Evolutionary conservation across 352 stramenopile genomes (phyloP).

Genomic region (Lagenidium giganteum): DNA sequence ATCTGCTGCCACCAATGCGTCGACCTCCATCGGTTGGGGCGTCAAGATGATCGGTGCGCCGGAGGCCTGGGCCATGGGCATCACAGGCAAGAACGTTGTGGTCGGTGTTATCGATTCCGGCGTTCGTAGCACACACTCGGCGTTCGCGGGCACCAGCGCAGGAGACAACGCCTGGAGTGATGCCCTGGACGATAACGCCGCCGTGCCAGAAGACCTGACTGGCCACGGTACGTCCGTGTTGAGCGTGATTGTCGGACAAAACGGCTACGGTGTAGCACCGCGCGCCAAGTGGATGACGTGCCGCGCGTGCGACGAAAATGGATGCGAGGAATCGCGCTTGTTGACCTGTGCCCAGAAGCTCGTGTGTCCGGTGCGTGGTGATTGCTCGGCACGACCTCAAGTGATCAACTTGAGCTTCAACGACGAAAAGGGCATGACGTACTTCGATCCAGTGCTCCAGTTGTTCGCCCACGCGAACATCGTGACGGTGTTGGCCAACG

Average conservation of each 20-base stretch:
- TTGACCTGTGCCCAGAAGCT: slow-evolving; percentile 21
- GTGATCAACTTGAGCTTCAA: slow-evolving; percentile 16
- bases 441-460: slow-evolving; percentile 9
- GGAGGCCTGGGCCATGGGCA: slow-evolving; percentile 8
- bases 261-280: slow-evolving; percentile 11
- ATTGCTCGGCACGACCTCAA: no score
- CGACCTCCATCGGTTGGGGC: neutral
- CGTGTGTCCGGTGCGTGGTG: slow-evolving; percentile 16
- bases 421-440: slow-evolving; percentile 12
- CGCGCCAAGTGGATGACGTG: slow-evolving; percentile 19
- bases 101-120: slow-evolving; percentile 16
- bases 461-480: slow-evolving; percentile 13
- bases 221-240: slow-evolving; percentile 14
- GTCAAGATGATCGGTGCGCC: slow-evolving; percentile 8
- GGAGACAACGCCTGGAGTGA: slow-evolving; percentile 17
- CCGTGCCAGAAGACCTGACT: slow-evolving; percentile 6
- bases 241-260: slow-evolving; percentile 8
- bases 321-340: slow-evolving; percentile 9
- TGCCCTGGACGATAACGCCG: slow-evolving; percentile 1
- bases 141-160: slow-evolving; percentile 5
- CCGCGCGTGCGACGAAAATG: slow-evolving; percentile 1
- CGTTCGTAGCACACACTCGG: slow-evolving; percentile 7
- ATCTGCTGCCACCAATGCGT: neutral
- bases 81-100: slow-evolving; percentile 12
- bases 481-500: slow-evolving; percentile 16